Base-by-base conservation (phyloP, 2,329 filamentous ascomycete species). In the Blumeria hordei region DNA sequence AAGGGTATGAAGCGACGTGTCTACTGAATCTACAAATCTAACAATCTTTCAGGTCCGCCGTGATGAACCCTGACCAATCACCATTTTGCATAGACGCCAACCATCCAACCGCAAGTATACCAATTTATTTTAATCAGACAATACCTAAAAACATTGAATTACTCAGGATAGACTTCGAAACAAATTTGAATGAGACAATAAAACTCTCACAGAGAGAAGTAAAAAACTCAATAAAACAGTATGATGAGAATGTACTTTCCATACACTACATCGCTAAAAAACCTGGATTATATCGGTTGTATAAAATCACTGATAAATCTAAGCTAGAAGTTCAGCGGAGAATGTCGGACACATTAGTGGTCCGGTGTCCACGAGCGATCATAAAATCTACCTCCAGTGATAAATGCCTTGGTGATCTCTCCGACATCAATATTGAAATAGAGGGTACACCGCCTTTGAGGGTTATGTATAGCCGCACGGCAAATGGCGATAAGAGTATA, bases 41-140 rank as follows among this genome's bases (percentile, higher is more conserved):
- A 58, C 49, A 54, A 34, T 56, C 54, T 16, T 56, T 36, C 62
- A 84, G 80, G 16, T 92, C 88, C 52, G 92, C 88, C 12, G 74
- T 88, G 52, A 72, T 98, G 59, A 98, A 98, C 64, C 87, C 88
- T 0, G 77, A 88, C 50, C 75, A 78, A 56, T 70, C 74, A n/a
- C 76, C 88, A 0, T 92, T 92, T 67, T 98, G 92, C 67, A 70
- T 98, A 51, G 81, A 82, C 56, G 71, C 73, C 45, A 71, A 76
- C 21, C 78, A 74, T 57, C 73, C 74, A 34, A 71, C 75, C 8
- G 76, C 81, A 41, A 72, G 76, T 54, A 71, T 98, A 34, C 92
- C 90, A 1, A 85, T 98, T 49, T 83, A 81, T 64, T 88, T 98
- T 70, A 98, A 98, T 67, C 85, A 94, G 58, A 96, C 90, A 5